Evolutionary conservation across 148 eudicot genomes (phyloP).

Genomic region (Gaultheria prostrata): DNA sequence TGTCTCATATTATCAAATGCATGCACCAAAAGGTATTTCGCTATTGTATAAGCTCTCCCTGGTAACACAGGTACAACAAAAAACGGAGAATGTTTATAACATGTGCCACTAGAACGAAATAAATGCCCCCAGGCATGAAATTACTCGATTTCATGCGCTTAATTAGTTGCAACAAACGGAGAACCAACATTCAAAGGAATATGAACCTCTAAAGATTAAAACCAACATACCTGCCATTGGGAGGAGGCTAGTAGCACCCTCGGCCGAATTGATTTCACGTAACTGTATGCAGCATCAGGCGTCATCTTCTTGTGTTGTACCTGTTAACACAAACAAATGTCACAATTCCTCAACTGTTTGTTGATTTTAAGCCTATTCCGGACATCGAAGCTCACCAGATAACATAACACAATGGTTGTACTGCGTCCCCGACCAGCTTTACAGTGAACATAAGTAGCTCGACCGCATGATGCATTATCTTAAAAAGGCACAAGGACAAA

Average conservation of each 20-base stretch:
- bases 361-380: too few species aligned
- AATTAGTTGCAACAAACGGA: background rate
- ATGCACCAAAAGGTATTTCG: background rate
- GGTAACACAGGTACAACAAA: background rate
- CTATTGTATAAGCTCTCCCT: background rate
- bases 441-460: too few species aligned
- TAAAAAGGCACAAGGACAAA: background rate
- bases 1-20: too few species aligned
- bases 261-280: slow-evolving; percentile 53
- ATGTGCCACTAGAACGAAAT: background rate
- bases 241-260: slow-evolving; percentile 50
- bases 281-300: slow-evolving; percentile 40
- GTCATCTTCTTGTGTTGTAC: slow-evolving; percentile 52
- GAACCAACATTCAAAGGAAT: background rate
- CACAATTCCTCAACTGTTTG: too few species aligned
- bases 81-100: background rate
- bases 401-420: too few species aligned
- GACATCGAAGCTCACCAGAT: background rate
- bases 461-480: too few species aligned
- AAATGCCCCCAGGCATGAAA: background rate
- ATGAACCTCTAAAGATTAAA: background rate
- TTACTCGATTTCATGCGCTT: background rate
- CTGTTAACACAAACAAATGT: slow-evolving; percentile 20
- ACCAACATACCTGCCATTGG: slow-evolving; percentile 38
- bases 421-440: too few species aligned